These are phyloP conservation scores for Prunus kanzakura DNA, from an alignment of 306 rosid species.

Conservation along the genomic window DNA sequence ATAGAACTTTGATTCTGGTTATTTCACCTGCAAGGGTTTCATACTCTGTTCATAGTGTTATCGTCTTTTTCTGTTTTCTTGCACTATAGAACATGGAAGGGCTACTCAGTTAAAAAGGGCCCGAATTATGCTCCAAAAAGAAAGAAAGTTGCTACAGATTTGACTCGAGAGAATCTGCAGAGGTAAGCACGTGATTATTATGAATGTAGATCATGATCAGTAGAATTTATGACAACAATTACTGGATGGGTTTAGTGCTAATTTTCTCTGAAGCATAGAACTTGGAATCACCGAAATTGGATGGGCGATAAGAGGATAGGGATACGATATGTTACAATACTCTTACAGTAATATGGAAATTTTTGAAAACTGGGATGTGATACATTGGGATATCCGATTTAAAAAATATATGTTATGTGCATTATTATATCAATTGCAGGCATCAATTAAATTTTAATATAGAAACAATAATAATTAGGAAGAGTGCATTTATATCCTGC, in stretches of 20 bases:
- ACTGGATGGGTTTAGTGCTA: neutral
- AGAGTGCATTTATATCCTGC: too few relatives aligned
- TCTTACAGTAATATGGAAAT: too few relatives aligned
- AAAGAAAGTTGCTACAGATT: constrained; percentile 69
- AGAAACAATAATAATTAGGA: too few relatives aligned
- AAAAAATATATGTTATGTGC: neutral
- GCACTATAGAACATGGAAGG: constrained; percentile 65
- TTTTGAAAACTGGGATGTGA: neutral
- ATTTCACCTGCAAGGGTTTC: neutral
- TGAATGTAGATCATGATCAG: neutral
- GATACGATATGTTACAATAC: neutral
- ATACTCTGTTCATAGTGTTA: neutral
- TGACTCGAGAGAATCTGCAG: constrained; percentile 77
- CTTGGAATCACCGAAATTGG: neutral
- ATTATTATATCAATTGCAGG: too few relatives aligned
- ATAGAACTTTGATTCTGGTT: neutral
- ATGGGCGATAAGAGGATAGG: neutral
- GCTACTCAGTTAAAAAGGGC: constrained; percentile 65
- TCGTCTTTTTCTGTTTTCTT: neutral
- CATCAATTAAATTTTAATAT: neutral
- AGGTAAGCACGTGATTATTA: constrained; percentile 35
- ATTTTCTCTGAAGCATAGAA: neutral
- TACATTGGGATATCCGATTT: neutral
- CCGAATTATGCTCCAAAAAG: constrained; percentile 79
- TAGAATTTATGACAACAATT: neutral